phyloP scores from a whole-genome alignment of 306 rosid genomes.

The Carpinus fangiana region DNA sequence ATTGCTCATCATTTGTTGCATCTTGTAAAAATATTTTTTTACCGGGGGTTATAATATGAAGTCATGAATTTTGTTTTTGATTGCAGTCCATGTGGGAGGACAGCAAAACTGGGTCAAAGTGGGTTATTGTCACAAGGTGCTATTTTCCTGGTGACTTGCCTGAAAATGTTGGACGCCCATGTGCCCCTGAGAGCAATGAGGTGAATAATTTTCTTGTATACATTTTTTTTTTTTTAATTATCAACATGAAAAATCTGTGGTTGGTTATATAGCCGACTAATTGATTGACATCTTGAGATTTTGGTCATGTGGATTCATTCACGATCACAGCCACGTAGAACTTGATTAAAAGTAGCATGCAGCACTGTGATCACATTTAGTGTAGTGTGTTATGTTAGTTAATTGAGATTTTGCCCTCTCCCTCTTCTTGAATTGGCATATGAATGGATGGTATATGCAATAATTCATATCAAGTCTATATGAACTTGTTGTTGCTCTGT shows the following conservation, averaged over 20 bases:
- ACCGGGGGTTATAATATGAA: constrained; percentile 18
- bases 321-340: not conserved
- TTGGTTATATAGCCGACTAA: constrained; percentile 10
- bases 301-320: not conserved
- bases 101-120: constrained; percentile 61
- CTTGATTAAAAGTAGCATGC: not conserved
- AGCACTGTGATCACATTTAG: not conserved
- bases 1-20: constrained; percentile 16
- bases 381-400: not conserved
- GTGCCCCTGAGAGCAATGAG: constrained; percentile 85
- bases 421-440: constrained; percentile 18
- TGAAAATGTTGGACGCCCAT: constrained; percentile 62
- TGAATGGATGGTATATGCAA: constrained; percentile 1
- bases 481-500: constrained; percentile 20
- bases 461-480: constrained; percentile 15
- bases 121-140: constrained; percentile 66
- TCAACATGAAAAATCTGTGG: not conserved
- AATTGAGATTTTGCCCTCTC: not conserved
- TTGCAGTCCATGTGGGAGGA: constrained; percentile 95
- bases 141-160: constrained; percentile 87
- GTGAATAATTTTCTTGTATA: constrained; percentile 35
- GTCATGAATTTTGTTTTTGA: constrained; percentile 24
- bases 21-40: constrained; percentile 14
- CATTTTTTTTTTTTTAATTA: not conserved
- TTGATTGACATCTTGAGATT: constrained; percentile 7